Evolutionary conservation across 2,329 filamentous ascomycete genomes (phyloP).

Genomic region (Mollisia scopiformis): DNA sequence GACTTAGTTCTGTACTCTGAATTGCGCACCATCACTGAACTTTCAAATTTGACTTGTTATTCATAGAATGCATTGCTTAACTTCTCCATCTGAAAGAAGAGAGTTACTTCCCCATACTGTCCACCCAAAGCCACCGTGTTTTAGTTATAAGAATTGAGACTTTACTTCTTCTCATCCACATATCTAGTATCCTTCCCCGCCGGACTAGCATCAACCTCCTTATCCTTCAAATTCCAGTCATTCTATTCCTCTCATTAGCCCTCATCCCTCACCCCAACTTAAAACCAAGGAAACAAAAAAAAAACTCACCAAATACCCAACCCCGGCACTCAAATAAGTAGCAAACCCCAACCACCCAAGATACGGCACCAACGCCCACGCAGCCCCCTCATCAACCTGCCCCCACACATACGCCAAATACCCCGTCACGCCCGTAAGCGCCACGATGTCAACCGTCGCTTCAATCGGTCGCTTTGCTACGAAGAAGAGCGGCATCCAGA

Average conservation of each 20-base stretch:
- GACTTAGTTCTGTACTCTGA: too few relatives aligned
- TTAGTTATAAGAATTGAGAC: too few relatives aligned
- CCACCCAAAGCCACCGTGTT: too few relatives aligned
- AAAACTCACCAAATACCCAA: constrained; percentile 55
- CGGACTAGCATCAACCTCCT: constrained; percentile 32
- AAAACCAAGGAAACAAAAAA: neutral
- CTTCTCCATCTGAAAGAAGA: neutral
- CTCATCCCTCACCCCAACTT: neutral
- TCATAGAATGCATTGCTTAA: too few relatives aligned
- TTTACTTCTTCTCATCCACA: constrained; percentile 35
- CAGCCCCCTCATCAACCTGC: constrained; percentile 71
- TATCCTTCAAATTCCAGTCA: constrained; percentile 59
- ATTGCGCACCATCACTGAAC: too few relatives aligned
- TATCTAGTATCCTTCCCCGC: constrained; percentile 34
- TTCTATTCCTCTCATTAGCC: constrained; percentile 46
- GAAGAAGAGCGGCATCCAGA: constrained; percentile 96
- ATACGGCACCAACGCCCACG: constrained; percentile 79
- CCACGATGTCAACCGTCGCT: constrained; percentile 75
- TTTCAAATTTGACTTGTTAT: too few relatives aligned
- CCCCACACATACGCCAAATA: constrained; percentile 80
- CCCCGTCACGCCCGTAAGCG: constrained; percentile 70
- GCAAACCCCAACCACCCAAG: constrained; percentile 86
- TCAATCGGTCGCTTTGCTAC: constrained; percentile 71
- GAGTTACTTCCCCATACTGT: too few relatives aligned
- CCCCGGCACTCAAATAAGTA: constrained; percentile 76